phyloP scores from a whole-genome alignment of 2,329 filamentous ascomycete genomes.

The Neonectria magnoliae region DNA sequence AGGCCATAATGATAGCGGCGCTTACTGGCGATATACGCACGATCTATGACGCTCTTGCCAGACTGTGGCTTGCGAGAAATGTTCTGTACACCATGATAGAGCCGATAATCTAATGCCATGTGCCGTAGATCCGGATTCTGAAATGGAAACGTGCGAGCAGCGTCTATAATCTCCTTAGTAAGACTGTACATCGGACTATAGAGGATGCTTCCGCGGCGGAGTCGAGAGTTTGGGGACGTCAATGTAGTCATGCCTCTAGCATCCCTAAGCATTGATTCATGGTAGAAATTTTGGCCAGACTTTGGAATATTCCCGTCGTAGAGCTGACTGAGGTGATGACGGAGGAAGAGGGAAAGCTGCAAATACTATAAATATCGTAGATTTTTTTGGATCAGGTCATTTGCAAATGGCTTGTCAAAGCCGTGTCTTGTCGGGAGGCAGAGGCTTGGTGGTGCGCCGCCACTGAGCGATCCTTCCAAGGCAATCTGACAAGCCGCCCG shows the following conservation, averaged over 20 bases:
- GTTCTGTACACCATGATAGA: not conserved
- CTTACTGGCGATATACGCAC: too few relatives aligned
- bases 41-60: too few relatives aligned
- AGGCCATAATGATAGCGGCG: too few relatives aligned
- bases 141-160: slow-evolving; percentile 17
- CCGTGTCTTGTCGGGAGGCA: too few relatives aligned
- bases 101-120: slow-evolving; percentile 2
- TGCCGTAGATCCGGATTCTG: slow-evolving; percentile 15
- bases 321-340: slow-evolving; percentile 5
- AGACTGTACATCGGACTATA: slow-evolving; percentile 18
- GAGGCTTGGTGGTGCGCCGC: too few relatives aligned
- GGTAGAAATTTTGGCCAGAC: slow-evolving; percentile 14
- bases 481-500: too few relatives aligned
- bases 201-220: slow-evolving; percentile 9
- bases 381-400: too few relatives aligned
- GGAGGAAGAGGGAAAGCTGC: too few relatives aligned
- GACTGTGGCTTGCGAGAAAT: slow-evolving; percentile 1
- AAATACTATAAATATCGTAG: too few relatives aligned
- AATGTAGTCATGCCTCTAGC: slow-evolving; percentile 7
- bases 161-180: slow-evolving; percentile 18
- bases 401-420: too few relatives aligned
- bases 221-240: slow-evolving; percentile 3
- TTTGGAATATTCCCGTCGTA: slow-evolving; percentile 7
- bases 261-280: slow-evolving; percentile 16
- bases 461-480: too few relatives aligned